Evolutionary conservation across 1,284 basidiomycete species (phyloP), one percentile per base, ranked within the genome.

Genomic region (Fistulina hepatica): DNA sequence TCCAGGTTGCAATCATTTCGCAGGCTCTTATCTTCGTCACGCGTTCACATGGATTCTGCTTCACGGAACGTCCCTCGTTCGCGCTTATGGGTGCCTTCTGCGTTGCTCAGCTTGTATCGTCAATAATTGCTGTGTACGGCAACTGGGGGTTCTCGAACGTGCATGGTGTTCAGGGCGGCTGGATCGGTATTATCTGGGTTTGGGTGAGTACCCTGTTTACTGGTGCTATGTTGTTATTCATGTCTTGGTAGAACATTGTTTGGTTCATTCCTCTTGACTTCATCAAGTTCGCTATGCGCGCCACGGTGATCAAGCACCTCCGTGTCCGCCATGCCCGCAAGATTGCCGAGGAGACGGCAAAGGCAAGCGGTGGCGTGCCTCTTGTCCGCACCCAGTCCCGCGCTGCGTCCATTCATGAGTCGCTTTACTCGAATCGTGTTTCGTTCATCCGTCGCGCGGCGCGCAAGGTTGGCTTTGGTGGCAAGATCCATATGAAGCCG

Each of bases 11-110:
- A 48, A 92, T 95, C 63, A 94, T 95, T 63, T 95, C 92, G 39
- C 93, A 97, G 61, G 92, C 92, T 3, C 70, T 97, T 44, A 94
- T 95, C 69, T 95, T 95, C 67, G 75, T 93, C 59, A 93, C 91
- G 28, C 89, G 92, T 67, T 82, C 92, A 49, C 90, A 95, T 60
- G 74, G 84, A 21, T 93, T 89, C 73, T 97, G 90, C 75, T 97
- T 93, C 75, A 89, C 88, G 82, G 92, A 95, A 65, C 81, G 91
- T 45, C 93, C 92, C 16, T 94, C 91, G 32, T 65, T 72, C 37
- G 92, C 92, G 31, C 73, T 97, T 40, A 71, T 97, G 67, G 62
- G 65, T 48, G 92, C 92, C 26, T 97, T 97, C 76, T 81, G 78
- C 58, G 49, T 95, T 40, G 93, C 93, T 24, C 92, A 97, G 65